Evolutionary conservation across 2,329 filamentous ascomycete genomes (phyloP).

Genomic region (Alternaria gansuensis): DNA sequence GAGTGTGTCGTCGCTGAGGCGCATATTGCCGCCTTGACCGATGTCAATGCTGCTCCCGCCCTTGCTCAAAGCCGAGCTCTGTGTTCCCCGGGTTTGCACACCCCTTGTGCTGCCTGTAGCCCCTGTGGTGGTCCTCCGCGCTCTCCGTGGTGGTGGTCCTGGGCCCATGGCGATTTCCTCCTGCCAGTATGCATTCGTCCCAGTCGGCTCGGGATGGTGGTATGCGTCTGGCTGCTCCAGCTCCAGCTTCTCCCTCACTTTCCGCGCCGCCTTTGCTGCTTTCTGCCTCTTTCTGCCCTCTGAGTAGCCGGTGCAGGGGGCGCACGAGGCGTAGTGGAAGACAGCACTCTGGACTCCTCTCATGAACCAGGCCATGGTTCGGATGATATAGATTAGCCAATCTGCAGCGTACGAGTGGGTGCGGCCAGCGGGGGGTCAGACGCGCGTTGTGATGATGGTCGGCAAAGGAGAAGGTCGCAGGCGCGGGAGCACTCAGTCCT

Average conservation of each 20-base stretch:
- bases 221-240: constrained; percentile 77
- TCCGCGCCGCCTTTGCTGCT: constrained; percentile 73
- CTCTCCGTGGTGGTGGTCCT: constrained; percentile 68
- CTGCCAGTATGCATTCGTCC: constrained; percentile 87
- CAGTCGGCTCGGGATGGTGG: constrained; percentile 81
- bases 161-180: constrained; percentile 88
- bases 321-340: constrained; percentile 80
- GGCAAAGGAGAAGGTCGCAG: constrained; percentile 18
- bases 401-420: background rate
- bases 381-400: constrained; percentile 5
- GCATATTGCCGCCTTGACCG: constrained; percentile 33
- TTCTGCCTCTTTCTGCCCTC: constrained; percentile 75
- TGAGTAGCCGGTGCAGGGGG: constrained; percentile 76
- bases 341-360: constrained; percentile 74
- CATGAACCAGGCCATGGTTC: constrained; percentile 52
- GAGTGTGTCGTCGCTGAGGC: constrained; percentile 47
- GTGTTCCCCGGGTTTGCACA: constrained; percentile 66
- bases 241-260: constrained; percentile 70
- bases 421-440: constrained; percentile 7
- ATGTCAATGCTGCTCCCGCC: constrained; percentile 50
- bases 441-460: constrained; percentile 10
- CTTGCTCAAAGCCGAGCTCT: constrained; percentile 59
- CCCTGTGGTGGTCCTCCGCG: constrained; percentile 65
- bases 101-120: constrained; percentile 60
- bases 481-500: constrained; percentile 33